Percentiles rank a stretch among this genome's conserved stretches.
Evolutionary conservation across 2,329 filamentous ascomycete genomes (phyloP).

Genomic region (Graphilbum sp.): DNA sequence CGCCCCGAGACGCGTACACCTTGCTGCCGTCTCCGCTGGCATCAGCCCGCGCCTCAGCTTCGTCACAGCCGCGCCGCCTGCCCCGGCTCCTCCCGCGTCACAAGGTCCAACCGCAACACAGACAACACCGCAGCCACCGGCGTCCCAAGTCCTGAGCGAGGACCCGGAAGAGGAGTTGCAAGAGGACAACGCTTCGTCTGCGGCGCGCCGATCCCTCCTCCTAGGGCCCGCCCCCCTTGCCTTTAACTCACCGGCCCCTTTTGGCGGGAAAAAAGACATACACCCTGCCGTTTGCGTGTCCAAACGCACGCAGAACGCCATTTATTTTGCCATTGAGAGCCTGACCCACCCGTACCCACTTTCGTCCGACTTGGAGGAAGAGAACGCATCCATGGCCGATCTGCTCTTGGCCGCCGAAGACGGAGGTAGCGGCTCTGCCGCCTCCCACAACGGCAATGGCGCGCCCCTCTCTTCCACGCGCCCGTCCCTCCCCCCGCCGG

Average conservation of each 20-base stretch:
- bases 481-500: conserved; percentile 27
- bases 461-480: conserved; percentile 25
- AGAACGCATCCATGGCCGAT: conserved; percentile 86
- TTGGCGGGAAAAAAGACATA: conserved; percentile 19
- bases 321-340: conserved; percentile 82
- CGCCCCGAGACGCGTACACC: conserved; percentile 21
- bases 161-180: conserved; percentile 21
- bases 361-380: conserved; percentile 70
- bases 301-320: conserved; percentile 70
- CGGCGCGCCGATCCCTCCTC: conserved; percentile 14
- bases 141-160: conserved; percentile 32
- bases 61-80: conserved; percentile 16
- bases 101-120: not conserved
- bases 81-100: conserved; percentile 3
- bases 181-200: conserved; percentile 14
- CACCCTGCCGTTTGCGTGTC: conserved; percentile 51
- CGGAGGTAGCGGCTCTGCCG: conserved; percentile 33
- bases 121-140: too few relatives aligned
- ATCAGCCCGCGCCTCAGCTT: conserved; percentile 26
- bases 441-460: conserved; percentile 40
- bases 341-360: conserved; percentile 69
- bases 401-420: too few relatives aligned
- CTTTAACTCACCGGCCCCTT: conserved; percentile 12
- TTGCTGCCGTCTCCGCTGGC: conserved; percentile 31
- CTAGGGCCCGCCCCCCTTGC: too few relatives aligned